Evolutionary conservation across 1,284 basidiomycete genomes (phyloP).

Genomic region (Ustilago lituana): DNA sequence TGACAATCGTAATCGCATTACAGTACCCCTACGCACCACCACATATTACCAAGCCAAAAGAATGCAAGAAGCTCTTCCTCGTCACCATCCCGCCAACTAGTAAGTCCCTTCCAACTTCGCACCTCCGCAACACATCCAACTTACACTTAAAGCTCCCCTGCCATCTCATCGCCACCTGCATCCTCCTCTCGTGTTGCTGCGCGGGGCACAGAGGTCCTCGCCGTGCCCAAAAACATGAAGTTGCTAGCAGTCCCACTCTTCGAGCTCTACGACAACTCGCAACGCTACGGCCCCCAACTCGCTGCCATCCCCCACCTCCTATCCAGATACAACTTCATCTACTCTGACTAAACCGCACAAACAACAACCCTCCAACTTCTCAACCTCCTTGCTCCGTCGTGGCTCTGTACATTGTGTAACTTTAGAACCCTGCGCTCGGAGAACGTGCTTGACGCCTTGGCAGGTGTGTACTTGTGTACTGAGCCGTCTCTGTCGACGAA

Average conservation of each 20-base stretch:
- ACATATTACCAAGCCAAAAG: slow-evolving; percentile 96
- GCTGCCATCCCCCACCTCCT: slow-evolving; percentile 92
- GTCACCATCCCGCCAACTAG: slow-evolving; percentile 94
- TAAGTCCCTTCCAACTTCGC: too few relatives aligned
- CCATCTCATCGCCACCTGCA: neutral
- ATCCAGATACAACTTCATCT: slow-evolving; percentile 75
- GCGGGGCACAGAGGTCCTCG: slow-evolving; percentile 79
- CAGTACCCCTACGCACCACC: slow-evolving; percentile 97
- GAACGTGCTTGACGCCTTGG: too few relatives aligned
- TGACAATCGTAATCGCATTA: neutral
- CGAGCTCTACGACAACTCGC: slow-evolving; percentile 96
- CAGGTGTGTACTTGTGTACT: too few relatives aligned
- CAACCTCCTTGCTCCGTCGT: neutral
- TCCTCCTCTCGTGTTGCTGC: neutral
- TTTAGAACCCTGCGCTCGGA: too few relatives aligned
- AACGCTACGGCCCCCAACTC: slow-evolving; percentile 88
- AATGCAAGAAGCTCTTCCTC: slow-evolving; percentile 94
- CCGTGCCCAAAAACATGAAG: slow-evolving; percentile 98
- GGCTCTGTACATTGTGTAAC: slow-evolving; percentile 19
- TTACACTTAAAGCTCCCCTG: too few relatives aligned
- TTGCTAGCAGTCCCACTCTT: slow-evolving; percentile 89
- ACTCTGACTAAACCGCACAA: slow-evolving; percentile 44
- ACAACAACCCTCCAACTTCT: neutral
- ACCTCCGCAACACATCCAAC: too few relatives aligned
- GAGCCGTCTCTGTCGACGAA: too few relatives aligned